Conservation (phyloP, 2,329 filamentous ascomycete genomes). For the Botrytis aclada region DNA sequence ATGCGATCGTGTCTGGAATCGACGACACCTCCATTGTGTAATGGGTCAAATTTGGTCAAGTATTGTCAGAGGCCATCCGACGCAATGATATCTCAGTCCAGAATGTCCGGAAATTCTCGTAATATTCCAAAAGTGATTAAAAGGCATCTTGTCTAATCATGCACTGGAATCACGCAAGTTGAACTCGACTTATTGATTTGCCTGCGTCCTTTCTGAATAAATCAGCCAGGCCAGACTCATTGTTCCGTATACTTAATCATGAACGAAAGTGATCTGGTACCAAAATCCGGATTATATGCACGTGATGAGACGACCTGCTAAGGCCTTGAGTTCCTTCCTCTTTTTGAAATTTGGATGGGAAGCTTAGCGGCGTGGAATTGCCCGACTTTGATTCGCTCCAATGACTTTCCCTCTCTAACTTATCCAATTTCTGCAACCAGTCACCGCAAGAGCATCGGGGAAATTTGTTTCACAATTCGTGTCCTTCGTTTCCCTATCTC, state of each 20-base stretch:
- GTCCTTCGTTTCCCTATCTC: neutral
- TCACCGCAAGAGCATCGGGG: neutral
- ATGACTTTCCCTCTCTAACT: neutral
- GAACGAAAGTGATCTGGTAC: neutral
- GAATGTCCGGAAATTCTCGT: neutral
- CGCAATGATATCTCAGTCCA: neutral
- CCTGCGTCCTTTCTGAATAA: neutral
- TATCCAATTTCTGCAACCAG: neutral
- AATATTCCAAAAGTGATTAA: neutral
- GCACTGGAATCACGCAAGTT: neutral
- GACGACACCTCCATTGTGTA: too few relatives aligned
- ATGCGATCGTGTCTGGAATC: neutral
- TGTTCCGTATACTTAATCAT: neutral
- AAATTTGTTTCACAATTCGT: neutral
- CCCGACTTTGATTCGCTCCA: neutral
- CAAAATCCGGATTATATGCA: neutral
- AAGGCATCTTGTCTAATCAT: neutral
- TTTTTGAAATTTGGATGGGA: neutral
- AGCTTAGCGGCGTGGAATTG: neutral
- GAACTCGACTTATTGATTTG: neutral
- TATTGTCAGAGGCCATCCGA: neutral
- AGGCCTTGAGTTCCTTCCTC: conserved; percentile 8
- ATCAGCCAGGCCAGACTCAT: neutral
- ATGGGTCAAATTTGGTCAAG: neutral
- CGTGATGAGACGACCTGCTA: neutral